Evolutionary conservation across 305 asterid genomes (phyloP).

Genomic region (Fraxinus nigra): DNA sequence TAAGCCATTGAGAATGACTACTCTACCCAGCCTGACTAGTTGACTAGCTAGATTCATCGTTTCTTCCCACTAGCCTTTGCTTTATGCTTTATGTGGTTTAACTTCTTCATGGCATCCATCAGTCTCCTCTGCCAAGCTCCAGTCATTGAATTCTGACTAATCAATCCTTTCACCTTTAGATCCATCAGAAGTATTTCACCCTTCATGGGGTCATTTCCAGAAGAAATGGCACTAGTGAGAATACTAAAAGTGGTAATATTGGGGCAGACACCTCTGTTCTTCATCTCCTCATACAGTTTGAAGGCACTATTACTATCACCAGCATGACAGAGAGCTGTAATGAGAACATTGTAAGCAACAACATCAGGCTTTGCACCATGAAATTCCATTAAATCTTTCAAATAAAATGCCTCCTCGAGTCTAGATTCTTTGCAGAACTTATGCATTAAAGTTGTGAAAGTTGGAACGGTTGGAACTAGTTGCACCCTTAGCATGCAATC

Average conservation of each 20-base stretch:
- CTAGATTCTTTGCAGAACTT: conserved; percentile 57
- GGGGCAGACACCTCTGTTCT: conserved; percentile 51
- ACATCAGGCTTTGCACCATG: conserved; percentile 66
- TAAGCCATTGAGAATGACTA: neutral
- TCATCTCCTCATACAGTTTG: conserved; percentile 76
- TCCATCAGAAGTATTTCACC: conserved; percentile 57
- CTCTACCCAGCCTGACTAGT: conserved; percentile 3
- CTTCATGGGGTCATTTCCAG: conserved; percentile 40
- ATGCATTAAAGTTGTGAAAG: conserved; percentile 75
- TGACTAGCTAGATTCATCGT: neutral
- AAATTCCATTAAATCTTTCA: conserved; percentile 60
- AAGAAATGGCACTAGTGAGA: conserved; percentile 42
- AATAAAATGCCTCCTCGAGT: conserved; percentile 47
- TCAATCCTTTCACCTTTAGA: conserved; percentile 64
- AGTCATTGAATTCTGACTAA: conserved; percentile 24
- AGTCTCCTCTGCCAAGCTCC: conserved; percentile 42
- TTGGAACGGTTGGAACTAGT: conserved; percentile 60
- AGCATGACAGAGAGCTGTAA: conserved; percentile 50
- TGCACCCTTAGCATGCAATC: conserved; percentile 57
- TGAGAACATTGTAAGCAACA: conserved; percentile 71
- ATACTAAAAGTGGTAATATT: conserved; percentile 59
- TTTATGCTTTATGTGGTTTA: conserved; percentile 46
- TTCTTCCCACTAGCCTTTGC: conserved; percentile 26
- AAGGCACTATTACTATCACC: conserved; percentile 46
- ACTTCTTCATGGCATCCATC: conserved; percentile 41